phyloP scores from a whole-genome alignment of 768 basidiomycete species.

The Panus rudis region DNA sequence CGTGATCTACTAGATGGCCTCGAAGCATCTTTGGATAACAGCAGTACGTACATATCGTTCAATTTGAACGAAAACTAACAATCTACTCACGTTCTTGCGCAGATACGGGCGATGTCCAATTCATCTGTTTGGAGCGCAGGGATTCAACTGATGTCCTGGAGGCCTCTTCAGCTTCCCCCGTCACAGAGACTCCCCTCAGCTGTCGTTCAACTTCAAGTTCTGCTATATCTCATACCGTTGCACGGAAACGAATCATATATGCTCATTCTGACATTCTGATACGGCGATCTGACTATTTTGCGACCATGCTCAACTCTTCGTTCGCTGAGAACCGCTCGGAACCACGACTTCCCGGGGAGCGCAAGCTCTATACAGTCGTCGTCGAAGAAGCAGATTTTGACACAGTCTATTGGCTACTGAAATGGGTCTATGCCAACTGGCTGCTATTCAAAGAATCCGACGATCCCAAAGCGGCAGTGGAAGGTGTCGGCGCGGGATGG shows the following conservation, averaged over 20 bases:
- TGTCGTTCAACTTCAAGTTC: constrained; percentile 36
- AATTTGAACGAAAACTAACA: no score
- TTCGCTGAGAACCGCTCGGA: constrained; percentile 50
- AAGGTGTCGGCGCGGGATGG: constrained; percentile 62
- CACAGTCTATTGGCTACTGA: constrained; percentile 73
- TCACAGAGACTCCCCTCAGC: constrained; percentile 24
- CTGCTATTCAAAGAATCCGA: constrained; percentile 62
- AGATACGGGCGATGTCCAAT: constrained; percentile 74
- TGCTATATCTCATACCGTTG: constrained; percentile 39
- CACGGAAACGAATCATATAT: constrained; percentile 68
- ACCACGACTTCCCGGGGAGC: constrained; percentile 31
- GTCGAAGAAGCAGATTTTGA: constrained; percentile 75
- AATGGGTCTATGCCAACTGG: constrained; percentile 74
- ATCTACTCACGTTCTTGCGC: background rate
- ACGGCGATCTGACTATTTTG: constrained; percentile 72
- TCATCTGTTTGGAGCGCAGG: constrained; percentile 60
- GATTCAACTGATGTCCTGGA: constrained; percentile 24
- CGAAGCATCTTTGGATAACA: constrained; percentile 65
- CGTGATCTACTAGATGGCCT: constrained; percentile 61
- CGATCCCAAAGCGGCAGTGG: constrained; percentile 60
- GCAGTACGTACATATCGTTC: constrained; percentile 44
- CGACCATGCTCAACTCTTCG: constrained; percentile 63
- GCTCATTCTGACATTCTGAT: constrained; percentile 74
- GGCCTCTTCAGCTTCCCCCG: constrained; percentile 22
- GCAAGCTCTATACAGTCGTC: constrained; percentile 57